Conservation (phyloP, 768 basidiomycete genomes). For the button mushroom (Agaricus bisporus) region DNA sequence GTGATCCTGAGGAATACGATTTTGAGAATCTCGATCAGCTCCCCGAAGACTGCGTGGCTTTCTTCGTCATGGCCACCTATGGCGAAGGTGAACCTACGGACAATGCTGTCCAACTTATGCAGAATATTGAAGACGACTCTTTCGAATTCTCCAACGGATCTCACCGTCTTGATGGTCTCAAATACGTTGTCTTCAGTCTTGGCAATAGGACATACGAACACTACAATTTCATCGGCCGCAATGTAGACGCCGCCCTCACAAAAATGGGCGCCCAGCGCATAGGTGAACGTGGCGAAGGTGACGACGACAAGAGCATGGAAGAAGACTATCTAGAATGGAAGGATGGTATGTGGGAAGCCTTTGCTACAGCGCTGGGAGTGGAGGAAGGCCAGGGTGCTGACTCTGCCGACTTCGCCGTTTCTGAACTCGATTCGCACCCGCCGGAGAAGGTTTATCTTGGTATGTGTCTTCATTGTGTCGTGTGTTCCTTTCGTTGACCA, state of each 20-base stretch:
- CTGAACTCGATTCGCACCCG: slow-evolving; percentile 70
- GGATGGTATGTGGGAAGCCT: slow-evolving; percentile 92
- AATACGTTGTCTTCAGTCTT: slow-evolving; percentile 92
- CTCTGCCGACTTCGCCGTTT: slow-evolving; percentile 88
- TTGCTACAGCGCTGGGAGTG: slow-evolving; percentile 76
- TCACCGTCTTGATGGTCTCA: slow-evolving; percentile 73
- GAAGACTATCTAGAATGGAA: slow-evolving; percentile 99
- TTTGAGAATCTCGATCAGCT: slow-evolving; percentile 93
- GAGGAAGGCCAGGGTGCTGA: slow-evolving; percentile 98
- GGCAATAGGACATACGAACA: slow-evolving; percentile 95
- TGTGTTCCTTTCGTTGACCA: slow-evolving; percentile 12
- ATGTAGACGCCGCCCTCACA: slow-evolving; percentile 65
- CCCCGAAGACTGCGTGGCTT: slow-evolving; percentile 79
- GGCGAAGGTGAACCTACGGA: slow-evolving; percentile 99
- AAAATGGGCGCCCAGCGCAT: slow-evolving; percentile 83
- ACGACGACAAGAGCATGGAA: slow-evolving; percentile 99
- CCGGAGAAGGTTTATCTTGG: slow-evolving; percentile 91
- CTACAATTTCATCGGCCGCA: slow-evolving; percentile 85
- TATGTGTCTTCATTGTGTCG: slow-evolving; percentile 25
- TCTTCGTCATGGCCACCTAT: slow-evolving; percentile 98
- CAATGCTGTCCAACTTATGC: slow-evolving; percentile 92
- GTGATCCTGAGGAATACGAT: slow-evolving; percentile 98
- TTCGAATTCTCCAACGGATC: slow-evolving; percentile 84
- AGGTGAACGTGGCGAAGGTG: slow-evolving; percentile 90
- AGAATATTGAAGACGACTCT: slow-evolving; percentile 80